Base-by-base conservation (phyloP, 805 yeast species). In the Metschnikowia borealis region DNA sequence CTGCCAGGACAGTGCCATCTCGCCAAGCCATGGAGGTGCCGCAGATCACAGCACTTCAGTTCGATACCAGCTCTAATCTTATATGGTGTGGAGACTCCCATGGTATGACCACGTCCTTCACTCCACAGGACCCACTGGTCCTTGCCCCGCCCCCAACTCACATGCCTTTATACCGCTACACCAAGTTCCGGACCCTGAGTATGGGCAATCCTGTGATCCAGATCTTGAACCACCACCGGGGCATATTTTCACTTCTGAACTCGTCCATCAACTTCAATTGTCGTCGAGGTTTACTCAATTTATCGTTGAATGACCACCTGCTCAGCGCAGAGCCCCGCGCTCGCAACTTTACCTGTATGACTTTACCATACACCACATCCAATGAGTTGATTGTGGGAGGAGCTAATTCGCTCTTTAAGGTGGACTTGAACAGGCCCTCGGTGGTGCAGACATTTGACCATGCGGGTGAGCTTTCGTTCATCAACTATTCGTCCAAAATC, bases 21-120 rank as follows among this genome's bases (percentile, higher is more conserved):
- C 46, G 26, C 23, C 15, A 44, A 29, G 50, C 36, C 40, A 36
- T 37, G 44, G 50, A 47, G 45, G 26, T 57, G 38, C 52, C 56
- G 6, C 59, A 53, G 13, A 59, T 71, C 39, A 52, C 73, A 11
- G 44, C 74, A 6, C 52, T 71, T 14, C 54, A 53, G 46, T 90
- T 90, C 64, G 97, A 91, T 67, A 77, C 76, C 35, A 69, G 77
- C n/a, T 79, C 83, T 52, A 94, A 91, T 58, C 70, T 94, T 41
- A 63, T 91, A 1, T 92, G 98, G 98, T 75, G 84, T 1, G 96
- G 96, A 15, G 94, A 88, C 62, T 65, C 80, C 1, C 75, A 71
- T 36, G 87, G 91, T 3, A 63, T 60, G 54, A 58, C 74, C 5
- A 55, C 66, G 10, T 68, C 74, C n/a, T 69, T 61, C 52, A 58